Evolutionary conservation across 768 basidiomycete species (phyloP), one percentile per base, ranked within the genome.

Genomic region (Tricholoma sp.): DNA sequence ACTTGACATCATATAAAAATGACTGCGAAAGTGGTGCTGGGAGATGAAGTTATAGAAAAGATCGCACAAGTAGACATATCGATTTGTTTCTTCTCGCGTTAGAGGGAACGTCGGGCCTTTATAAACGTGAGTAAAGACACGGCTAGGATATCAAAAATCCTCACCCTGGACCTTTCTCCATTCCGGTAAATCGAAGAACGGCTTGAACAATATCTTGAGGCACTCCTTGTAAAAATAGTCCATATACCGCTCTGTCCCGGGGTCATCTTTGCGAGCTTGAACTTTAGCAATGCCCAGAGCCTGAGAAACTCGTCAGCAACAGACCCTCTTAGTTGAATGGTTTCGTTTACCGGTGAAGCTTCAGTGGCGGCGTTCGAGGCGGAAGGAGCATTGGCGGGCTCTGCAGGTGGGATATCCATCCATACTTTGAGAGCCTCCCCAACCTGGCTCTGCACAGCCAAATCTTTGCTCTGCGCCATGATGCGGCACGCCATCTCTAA

Each of bases 221-320:
- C 88, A 91, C 45, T 82, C 77, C 70, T 93, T 92, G 75, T 98
- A 98, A 71, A 98, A 96, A 68, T 93, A 92, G 37, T 94, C 89
- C 66, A 95, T 76, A 76, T 94, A 99, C 55, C 85, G 82, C 69
- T 98, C 97, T 1, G 87, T 88, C 34, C 84, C 81, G 6, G 89
- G 88, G 53, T 93, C 91, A 60, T 96, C 94, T 69, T 89, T 93
- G 53, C 86, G 84, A 31, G 74, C 56, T 10, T 64, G 64, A 36
- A 66, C 66, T 62, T 73, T 74, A 11, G 72, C 65, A 18, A 64
- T 59, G 17, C 67, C 79, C 70, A 77, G 69, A 45, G 77, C 70
- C 69, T 84, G 66, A 53, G 29, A 55, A 49, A 29, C 49, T 50
- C 49, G 31, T 44, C 24, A 52, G 18, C 15, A 45, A 59, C 10